Evolutionary conservation across 805 yeast genomes (phyloP), one percentile per base, ranked within the genome.

Genomic region (Starmerella apis): DNA sequence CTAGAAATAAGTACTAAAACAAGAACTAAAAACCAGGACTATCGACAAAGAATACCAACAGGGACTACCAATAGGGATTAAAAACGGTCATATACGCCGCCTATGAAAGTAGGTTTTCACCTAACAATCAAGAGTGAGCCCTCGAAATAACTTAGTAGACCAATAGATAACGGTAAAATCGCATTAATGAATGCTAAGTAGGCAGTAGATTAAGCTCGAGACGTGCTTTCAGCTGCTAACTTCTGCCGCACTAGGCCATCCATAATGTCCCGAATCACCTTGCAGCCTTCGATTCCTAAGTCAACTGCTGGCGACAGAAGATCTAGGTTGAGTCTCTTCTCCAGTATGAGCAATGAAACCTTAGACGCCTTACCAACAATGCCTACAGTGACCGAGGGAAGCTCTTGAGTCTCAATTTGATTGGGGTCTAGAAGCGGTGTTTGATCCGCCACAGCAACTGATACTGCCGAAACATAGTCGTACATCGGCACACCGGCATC

Each of bases 401-500:
- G 75, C 55, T 87, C 96, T 50, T 70, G 73, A 63, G 86, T 96
- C 65, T 92, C 98, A 53, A 84, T 63, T 9, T 80, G 72, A 63
- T 85, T 86, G 52, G 88, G 74, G 63, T 90, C 98, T 43, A 92
- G 70, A 51, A 92, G 68, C 13, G 95, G 87, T 39, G 77, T 80
- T n/a, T 69, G 67, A 58, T 86, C 95, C 59, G 78, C 80, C 19
- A 85, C 66, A 0, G 96, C 96, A 4, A 87, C 83, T 25, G 82
- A 75, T 14, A 86, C 76, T 1, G 94, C 79, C 49, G 86, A 77
- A 14, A 90, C 82, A 63, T 86, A 88, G 63, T 92, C 97, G 62
- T 82, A 83, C 82, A 92, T 81, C 4, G 96, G 83, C 42, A 92
- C 81, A 45, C 97, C 97, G 1, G 97, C 96, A 67, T 92, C 97